Evolutionary conservation across 176 grass and related monocot species (phyloP), one percentile per base, ranked within the genome.

Genomic region (Bromus sterilis): DNA sequence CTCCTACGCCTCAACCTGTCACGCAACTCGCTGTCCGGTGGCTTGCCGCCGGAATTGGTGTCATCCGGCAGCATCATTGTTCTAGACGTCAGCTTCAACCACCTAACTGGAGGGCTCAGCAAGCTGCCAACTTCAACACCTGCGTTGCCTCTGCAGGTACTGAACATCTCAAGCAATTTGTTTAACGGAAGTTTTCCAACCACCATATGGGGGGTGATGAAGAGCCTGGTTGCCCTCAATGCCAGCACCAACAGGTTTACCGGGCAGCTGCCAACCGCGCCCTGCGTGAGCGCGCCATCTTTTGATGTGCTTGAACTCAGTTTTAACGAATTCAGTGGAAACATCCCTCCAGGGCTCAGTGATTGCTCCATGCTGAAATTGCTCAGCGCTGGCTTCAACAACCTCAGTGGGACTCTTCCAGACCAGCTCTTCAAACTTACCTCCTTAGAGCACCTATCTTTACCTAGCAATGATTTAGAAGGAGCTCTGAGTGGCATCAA

Each of bases 41-140:
- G 26, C 4, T 11, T 88, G 26, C 86, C 86, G 0, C 6, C n/a
- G 26, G 82, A 72, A 46, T 35, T 90, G 48, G 39, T 87, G 31
- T 68, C 34, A 4, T 82, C 89, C 0, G 77, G 49, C 32, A 88
- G 58, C 39, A 76, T 91, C 24, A 0, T 78, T 4, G 23, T 82
- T 13, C 82, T 89, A 3, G 82, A 91, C 11, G 56, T 91, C 74
- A 91, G 89, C 56, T 91, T 91, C 62, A 91, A 91, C 77, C 14
- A 32, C 23, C 80, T 91, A 5, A 79, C 24, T 0, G 82, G 74
- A 21, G 40, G 26, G 10, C 42, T 90, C 6, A 53, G 60, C 12
- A 75, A 78, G 5, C 41, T 75, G 49, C 84, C 77, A 56, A 56
- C 71, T 46, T 78, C 73, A 55, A 41, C 72, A 33, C 56, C 64